Conservation (phyloP, 805 yeast species). For the Crinitomyces ghanaensis region DNA sequence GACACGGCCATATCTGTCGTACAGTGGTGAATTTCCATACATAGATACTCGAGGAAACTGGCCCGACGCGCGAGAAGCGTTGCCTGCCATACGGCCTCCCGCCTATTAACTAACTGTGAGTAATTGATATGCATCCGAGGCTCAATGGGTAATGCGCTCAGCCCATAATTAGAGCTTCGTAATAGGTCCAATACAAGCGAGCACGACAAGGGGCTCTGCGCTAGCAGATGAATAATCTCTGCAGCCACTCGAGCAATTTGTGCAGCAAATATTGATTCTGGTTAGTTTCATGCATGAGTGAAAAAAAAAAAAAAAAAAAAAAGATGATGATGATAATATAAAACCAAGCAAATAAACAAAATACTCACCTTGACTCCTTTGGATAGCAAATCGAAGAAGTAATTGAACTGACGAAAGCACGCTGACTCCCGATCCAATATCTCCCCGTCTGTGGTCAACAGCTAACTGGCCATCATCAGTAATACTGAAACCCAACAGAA, state of each 20-base stretch:
- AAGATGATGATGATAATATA: no score
- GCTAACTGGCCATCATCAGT: conserved; percentile 42
- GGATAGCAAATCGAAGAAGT: conserved; percentile 43
- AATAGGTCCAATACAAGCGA: conserved; percentile 35
- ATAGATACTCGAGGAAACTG: conserved; percentile 48
- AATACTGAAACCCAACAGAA: conserved; percentile 62
- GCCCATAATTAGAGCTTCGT: no score
- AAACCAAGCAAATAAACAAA: no score
- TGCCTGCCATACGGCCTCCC: no score
- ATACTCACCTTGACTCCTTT: no score
- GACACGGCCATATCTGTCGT: conserved; percentile 37
- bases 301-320: no score
- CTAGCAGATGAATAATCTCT: conserved; percentile 53
- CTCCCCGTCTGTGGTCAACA: conserved; percentile 33
- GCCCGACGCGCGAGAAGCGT: conserved; percentile 53
- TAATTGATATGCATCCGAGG: no score
- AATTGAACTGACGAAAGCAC: no score
- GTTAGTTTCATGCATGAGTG: no score
- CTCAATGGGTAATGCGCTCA: conserved; percentile 39
- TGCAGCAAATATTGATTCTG: no score
- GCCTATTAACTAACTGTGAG: no score
- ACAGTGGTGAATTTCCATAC: conserved; percentile 60
- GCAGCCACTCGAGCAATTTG: no score
- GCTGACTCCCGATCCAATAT: conserved; percentile 39
- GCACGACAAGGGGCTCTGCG: conserved; percentile 47